Evolutionary conservation across 2,329 filamentous ascomycete species (phyloP).

Genomic region (Pseudogymnoascus sp.): DNA sequence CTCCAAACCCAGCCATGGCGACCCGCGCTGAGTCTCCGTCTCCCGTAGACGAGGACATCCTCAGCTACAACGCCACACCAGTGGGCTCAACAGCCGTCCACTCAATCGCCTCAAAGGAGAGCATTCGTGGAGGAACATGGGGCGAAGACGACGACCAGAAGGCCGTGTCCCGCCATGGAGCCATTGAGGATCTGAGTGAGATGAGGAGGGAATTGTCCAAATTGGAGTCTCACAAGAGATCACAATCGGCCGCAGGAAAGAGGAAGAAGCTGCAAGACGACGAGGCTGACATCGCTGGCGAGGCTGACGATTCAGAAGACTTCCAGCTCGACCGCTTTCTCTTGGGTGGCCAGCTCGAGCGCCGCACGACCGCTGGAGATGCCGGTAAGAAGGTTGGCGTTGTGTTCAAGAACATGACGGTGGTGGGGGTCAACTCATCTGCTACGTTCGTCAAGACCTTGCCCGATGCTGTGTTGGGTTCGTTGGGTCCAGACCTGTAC

Average conservation of each 20-base stretch:
- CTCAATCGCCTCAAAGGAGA: background rate
- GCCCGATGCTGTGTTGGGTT: slow-evolving; percentile 66
- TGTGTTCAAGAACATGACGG: slow-evolving; percentile 67
- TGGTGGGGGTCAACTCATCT: slow-evolving; percentile 61
- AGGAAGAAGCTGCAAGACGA: background rate
- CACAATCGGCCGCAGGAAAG: background rate
- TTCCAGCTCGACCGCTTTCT: slow-evolving; percentile 67
- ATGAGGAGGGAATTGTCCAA: background rate
- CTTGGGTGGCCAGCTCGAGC: slow-evolving; percentile 68
- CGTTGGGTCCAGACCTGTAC: slow-evolving; percentile 75
- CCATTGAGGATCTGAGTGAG: background rate
- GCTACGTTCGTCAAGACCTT: slow-evolving; percentile 64
- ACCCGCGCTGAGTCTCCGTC: slow-evolving; percentile 4
- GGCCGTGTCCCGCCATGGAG: slow-evolving; percentile 1
- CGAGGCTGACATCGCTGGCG: background rate
- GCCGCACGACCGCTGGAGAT: slow-evolving; percentile 51
- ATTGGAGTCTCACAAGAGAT: background rate
- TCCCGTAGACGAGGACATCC: background rate
- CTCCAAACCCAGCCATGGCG: background rate
- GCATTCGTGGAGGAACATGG: slow-evolving; percentile 1
- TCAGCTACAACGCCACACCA: slow-evolving; percentile 4
- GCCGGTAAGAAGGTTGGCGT: slow-evolving; percentile 73
- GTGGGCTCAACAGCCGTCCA: background rate
- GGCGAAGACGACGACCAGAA: slow-evolving; percentile 3
- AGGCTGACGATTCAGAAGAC: slow-evolving; percentile 42